Evolutionary conservation across 2,329 filamentous ascomycete genomes (phyloP).

Genomic region (Dendrostoma leiphaemia): DNA sequence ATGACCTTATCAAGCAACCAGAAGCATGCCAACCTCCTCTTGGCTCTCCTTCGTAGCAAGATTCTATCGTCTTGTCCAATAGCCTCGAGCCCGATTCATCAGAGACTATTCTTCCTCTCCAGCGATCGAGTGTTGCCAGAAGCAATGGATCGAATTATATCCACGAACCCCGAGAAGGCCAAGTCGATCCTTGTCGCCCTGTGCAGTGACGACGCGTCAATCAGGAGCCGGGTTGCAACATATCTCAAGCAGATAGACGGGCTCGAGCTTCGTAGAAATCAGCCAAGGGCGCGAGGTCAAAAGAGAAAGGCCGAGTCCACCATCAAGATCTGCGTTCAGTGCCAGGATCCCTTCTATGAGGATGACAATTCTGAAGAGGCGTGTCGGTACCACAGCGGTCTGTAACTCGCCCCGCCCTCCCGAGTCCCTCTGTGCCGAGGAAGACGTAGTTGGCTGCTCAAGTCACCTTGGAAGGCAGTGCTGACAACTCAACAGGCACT

Average conservation of each 20-base stretch:
- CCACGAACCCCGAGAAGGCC: not conserved
- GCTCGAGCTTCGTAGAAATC: not conserved
- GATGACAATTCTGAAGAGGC: constrained; percentile 16
- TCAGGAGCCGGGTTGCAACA: not conserved
- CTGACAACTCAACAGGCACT: constrained; percentile 18
- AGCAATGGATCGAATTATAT: not conserved
- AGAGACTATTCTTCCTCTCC: too few species aligned
- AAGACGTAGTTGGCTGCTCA: too few species aligned
- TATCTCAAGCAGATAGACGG: not conserved
- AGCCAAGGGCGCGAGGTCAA: not conserved
- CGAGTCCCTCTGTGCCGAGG: too few species aligned
- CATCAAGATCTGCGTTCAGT: constrained; percentile 18
- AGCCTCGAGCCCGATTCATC: too few species aligned
- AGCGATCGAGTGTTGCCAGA: too few species aligned
- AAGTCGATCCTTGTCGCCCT: not conserved
- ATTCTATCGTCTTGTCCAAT: too few species aligned
- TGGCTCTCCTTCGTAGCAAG: too few species aligned
- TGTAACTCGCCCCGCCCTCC: not conserved
- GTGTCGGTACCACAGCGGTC: constrained; percentile 18
- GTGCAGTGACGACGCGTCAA: not conserved
- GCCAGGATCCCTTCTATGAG: constrained; percentile 16
- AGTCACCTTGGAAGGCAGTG: too few species aligned
- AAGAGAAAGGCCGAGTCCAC: not conserved
- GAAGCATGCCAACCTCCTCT: too few species aligned
- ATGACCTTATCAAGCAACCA: too few species aligned